Evolutionary conservation across 176 grass and related monocot species (phyloP).

Genomic region (Musa troglodytarum): DNA sequence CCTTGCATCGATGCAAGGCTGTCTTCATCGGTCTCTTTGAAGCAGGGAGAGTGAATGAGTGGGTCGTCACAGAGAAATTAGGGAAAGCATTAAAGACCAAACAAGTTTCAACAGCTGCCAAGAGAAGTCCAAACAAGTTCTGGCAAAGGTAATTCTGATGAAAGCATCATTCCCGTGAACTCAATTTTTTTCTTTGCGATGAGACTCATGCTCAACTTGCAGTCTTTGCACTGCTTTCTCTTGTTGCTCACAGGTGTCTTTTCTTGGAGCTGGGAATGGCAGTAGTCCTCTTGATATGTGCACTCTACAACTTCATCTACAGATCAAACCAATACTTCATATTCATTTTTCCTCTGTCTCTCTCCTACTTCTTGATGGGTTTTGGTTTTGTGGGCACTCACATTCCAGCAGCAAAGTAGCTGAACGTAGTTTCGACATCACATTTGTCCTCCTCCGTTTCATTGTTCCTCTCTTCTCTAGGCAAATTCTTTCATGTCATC

Average conservation of each 20-base stretch:
- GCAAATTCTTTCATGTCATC: constrained; percentile 3
- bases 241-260: constrained; percentile 40
- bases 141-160: constrained; percentile 40
- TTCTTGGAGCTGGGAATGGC: constrained; percentile 41
- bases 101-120: constrained; percentile 26
- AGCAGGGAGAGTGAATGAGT: constrained; percentile 43
- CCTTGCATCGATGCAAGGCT: constrained; percentile 54
- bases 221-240: not conserved
- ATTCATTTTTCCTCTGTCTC: constrained; percentile 56
- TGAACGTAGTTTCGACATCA: not conserved
- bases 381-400: constrained; percentile 61
- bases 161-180: too few species aligned
- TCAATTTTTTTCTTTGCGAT: too few species aligned
- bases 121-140: constrained; percentile 32
- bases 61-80: constrained; percentile 68
- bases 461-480: not conserved
- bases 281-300: constrained; percentile 41
- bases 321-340: constrained; percentile 31
- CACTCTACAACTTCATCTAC: constrained; percentile 32
- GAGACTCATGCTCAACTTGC: too few species aligned
- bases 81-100: constrained; percentile 33
- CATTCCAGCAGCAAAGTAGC: constrained; percentile 37
- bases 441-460: not conserved
- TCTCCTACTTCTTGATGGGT: constrained; percentile 46
- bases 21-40: constrained; percentile 39